Percentiles rank a stretch among this genome's conserved stretches.
Conservation (phyloP, 306 rosid genomes). For the Citrullus mucosospermus region DNA sequence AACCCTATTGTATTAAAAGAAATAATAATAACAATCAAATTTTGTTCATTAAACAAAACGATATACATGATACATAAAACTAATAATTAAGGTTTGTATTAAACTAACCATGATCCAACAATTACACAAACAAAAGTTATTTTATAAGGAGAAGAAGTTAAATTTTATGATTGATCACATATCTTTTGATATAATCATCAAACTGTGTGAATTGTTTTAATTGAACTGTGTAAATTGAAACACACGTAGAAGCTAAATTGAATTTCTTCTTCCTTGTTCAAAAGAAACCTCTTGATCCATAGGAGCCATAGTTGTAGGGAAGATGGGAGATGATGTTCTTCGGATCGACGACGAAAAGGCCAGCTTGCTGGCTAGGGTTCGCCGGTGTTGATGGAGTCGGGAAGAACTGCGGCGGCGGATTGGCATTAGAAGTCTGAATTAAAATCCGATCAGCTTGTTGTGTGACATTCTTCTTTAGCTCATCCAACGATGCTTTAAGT, state of each 20-base stretch:
- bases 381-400: not conserved
- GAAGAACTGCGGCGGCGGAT: not conserved
- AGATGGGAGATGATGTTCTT: conserved; percentile 5
- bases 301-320: conserved; percentile 4
- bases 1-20: no score
- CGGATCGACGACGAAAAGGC: not conserved
- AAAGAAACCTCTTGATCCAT: conserved; percentile 18
- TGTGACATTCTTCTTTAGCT: conserved; percentile 22
- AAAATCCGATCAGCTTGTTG: conserved; percentile 22
- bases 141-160: not conserved
- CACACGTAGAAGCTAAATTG: not conserved
- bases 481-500: conserved; percentile 13
- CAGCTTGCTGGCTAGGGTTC: not conserved
- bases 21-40: no score
- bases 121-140: not conserved
- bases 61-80: no score
- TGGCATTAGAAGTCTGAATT: conserved; percentile 13
- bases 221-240: not conserved
- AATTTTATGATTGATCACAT: not conserved
- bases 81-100: not conserved
- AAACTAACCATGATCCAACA: not conserved
- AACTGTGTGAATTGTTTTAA: not conserved
- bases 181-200: not conserved
- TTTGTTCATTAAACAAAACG: no score
- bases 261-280: not conserved